Evolutionary conservation across 306 rosid genomes (phyloP).

Genomic region (Mimosa pudica): DNA sequence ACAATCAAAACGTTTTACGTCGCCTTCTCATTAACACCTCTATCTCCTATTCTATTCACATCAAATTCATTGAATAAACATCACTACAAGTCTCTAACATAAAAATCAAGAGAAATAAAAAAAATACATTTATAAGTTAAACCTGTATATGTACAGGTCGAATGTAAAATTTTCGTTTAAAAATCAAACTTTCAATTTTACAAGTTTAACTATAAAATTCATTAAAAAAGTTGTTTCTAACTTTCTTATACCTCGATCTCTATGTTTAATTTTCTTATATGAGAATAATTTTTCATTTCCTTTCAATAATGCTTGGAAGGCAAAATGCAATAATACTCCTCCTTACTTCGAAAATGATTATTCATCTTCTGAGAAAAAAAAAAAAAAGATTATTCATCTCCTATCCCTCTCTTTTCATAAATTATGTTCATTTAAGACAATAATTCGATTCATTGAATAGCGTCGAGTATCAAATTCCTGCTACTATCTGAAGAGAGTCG

Average conservation of each 20-base stretch:
- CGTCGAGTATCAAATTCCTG: not conserved
- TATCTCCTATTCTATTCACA: not conserved
- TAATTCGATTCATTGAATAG: not conserved
- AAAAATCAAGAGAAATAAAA: not conserved
- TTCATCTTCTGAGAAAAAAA: not conserved
- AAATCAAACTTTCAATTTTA: not conserved
- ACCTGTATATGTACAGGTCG: not conserved
- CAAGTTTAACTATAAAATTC: not conserved
- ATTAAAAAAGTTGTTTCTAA: not conserved
- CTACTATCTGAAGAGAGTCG: not conserved
- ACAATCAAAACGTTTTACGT: not conserved
- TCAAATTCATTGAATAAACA: not conserved
- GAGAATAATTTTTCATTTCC: not conserved
- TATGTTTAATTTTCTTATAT: not conserved
- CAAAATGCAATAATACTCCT: not conserved
- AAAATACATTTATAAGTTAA: not conserved
- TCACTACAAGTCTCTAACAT: not conserved
- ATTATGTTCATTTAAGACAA: not conserved
- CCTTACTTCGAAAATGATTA: not conserved
- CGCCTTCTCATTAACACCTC: slow-evolving; percentile 41
- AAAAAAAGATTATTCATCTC: not conserved
- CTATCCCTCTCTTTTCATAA: not conserved
- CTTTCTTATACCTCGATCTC: not conserved
- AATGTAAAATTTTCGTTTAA: not conserved
- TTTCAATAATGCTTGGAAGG: not conserved